Percentiles rank a stretch among this genome's conserved stretches.
Conservation (phyloP, 345 rosid genomes). For the Isatis tinctoria region DNA sequence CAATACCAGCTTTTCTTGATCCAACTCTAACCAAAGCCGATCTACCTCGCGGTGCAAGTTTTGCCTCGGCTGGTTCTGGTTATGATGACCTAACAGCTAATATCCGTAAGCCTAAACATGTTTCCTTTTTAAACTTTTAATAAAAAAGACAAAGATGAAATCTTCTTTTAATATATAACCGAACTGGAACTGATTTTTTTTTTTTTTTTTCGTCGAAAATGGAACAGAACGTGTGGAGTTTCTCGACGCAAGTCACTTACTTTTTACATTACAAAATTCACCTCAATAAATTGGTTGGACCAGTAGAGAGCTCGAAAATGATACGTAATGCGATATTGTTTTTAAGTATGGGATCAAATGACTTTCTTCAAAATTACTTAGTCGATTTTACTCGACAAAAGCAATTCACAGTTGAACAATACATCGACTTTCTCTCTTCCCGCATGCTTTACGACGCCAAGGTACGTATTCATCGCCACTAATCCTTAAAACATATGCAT, state of each 20-base stretch:
- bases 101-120: constrained; percentile 43
- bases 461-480: constrained; percentile 36
- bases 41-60: constrained; percentile 69
- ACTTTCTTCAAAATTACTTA: constrained; percentile 73
- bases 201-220: neutral
- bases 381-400: constrained; percentile 59
- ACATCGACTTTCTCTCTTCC: constrained; percentile 50
- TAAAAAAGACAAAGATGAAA: neutral
- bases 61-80: constrained; percentile 94
- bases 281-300: constrained; percentile 51
- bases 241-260: constrained; percentile 55
- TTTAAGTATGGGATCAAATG: constrained; percentile 81
- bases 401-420: constrained; percentile 51
- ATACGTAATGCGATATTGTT: constrained; percentile 46
- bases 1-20: constrained; percentile 67
- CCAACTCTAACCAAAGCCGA: constrained; percentile 44
- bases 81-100: constrained; percentile 87
- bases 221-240: constrained; percentile 56
- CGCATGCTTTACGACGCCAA: constrained; percentile 45
- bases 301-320: constrained; percentile 42
- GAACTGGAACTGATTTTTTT: neutral
- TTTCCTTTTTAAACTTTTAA: neutral
- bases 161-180: neutral
- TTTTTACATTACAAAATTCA: constrained; percentile 65
- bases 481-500: neutral